Conservation (phyloP, 768 basidiomycete species). For the Auriscalpium orientale region DNA sequence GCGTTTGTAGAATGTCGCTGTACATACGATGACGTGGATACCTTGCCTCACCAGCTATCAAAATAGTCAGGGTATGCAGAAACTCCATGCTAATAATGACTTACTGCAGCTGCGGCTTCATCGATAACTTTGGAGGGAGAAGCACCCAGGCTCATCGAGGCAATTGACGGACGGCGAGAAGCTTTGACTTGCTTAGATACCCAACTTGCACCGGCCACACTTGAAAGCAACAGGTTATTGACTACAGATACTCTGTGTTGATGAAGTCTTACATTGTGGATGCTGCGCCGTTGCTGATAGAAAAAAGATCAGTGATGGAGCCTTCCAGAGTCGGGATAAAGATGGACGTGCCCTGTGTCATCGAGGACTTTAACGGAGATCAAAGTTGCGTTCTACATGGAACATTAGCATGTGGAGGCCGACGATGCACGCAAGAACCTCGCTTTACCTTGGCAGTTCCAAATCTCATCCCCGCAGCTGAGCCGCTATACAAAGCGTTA, state of each 20-base stretch:
- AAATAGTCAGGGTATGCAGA: background rate
- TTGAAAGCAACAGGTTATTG: background rate
- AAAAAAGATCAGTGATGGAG: background rate
- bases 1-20: background rate
- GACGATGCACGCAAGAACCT: too few relatives aligned
- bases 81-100: background rate
- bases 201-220: constrained; percentile 28
- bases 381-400: constrained; percentile 20
- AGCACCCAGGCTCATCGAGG: constrained; percentile 32
- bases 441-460: constrained; percentile 19
- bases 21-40: constrained; percentile 22
- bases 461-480: constrained; percentile 26
- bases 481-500: constrained; percentile 21
- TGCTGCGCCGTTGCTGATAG: constrained; percentile 1
- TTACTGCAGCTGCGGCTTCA: constrained; percentile 23
- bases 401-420: too few relatives aligned
- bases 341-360: constrained; percentile 23
- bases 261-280: constrained; percentile 6
- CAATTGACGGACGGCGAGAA: constrained; percentile 25
- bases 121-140: constrained; percentile 22
- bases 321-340: background rate
- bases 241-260: background rate
- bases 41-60: constrained; percentile 25
- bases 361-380: constrained; percentile 37
- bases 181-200: constrained; percentile 18